phyloP scores from a whole-genome alignment of 176 grass and related monocot genomes.

The Hordeum vulgare region MorexV3_pseudomolecules_assembly NC_058520.1:55103150-55103649 shows the following conservation, averaged over 20 bases:
- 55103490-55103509: conserved; percentile 13
- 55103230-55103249: neutral
- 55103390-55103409: conserved; percentile 85
- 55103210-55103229: neutral
- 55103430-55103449: neutral
- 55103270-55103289: neutral
- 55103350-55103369: conserved; percentile 49
- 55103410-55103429: conserved; percentile 60
- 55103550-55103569: conserved; percentile 48
- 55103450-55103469: neutral
- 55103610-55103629: conserved; percentile 87
- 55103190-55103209: neutral
- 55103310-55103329: neutral
- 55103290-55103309: neutral
- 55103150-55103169: neutral
- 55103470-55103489: neutral
- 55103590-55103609: conserved; percentile 78
- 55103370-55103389: conserved; percentile 87
- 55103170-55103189: neutral
- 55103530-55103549: conserved; percentile 52
- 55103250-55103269: too few species aligned
- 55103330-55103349: conserved; percentile 41
- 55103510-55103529: conserved; percentile 80
- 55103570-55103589: conserved; percentile 58
- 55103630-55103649: conserved; percentile 90